Evolutionary conservation across 208 protist genomes (phyloP).

Genomic region (Naegleria gruberi): DNA sequence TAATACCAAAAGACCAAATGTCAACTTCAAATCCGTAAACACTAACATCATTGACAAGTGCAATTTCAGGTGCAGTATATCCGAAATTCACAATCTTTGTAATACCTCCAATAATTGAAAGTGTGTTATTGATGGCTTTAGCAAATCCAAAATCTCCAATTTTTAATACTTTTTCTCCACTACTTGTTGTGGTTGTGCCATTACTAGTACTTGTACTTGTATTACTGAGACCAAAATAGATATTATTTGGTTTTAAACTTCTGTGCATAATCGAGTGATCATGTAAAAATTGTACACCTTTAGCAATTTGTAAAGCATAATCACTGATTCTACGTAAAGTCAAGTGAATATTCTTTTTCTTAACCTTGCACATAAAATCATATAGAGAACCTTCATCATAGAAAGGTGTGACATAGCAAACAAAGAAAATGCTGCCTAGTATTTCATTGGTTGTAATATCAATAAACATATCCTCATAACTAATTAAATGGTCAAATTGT

Average conservation of each 20-base stretch:
- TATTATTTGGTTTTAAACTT: constrained; percentile 4
- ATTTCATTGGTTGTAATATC: background rate
- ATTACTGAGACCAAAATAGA: background rate
- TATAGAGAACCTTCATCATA: background rate
- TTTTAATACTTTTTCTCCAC: no score
- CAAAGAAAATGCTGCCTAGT: background rate
- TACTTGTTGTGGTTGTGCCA: no score
- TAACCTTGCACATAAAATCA: background rate
- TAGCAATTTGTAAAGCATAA: background rate
- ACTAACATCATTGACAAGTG: background rate
- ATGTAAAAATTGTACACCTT: background rate
- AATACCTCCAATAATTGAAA: background rate
- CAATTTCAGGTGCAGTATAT: background rate
- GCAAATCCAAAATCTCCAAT: background rate
- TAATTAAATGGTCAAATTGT: background rate
- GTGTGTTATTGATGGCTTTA: background rate
- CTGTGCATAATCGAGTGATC: background rate
- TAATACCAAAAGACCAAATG: background rate
- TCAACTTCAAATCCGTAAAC: background rate
- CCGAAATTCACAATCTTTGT: background rate
- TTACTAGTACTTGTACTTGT: no score
- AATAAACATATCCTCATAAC: background rate
- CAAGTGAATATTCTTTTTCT: background rate
- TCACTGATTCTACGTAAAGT: background rate
- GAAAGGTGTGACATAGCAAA: background rate